phyloP scores from a whole-genome alignment of 2,329 filamentous ascomycete species.

The Colletotrichum tofieldiae region DNA sequence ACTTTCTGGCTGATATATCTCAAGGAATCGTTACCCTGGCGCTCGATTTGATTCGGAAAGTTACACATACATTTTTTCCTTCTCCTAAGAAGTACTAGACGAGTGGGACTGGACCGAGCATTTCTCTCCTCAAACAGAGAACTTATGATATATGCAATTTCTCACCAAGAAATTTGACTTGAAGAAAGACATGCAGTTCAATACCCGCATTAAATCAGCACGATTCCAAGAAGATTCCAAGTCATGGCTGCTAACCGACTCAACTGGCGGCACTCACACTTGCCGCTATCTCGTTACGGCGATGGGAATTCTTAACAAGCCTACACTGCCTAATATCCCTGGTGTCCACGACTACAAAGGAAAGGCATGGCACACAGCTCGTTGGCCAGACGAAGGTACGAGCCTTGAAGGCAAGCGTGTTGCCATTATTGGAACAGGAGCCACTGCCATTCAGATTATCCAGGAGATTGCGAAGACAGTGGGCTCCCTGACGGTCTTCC shows the following conservation, averaged over 20 bases:
- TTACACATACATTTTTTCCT: constrained; percentile 61
- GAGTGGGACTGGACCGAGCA: constrained; percentile 59
- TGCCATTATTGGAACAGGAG: constrained; percentile 65
- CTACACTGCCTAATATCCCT: constrained; percentile 58
- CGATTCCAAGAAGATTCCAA: constrained; percentile 47
- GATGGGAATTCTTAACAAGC: constrained; percentile 56
- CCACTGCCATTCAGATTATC: constrained; percentile 63
- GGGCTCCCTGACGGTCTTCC: constrained; percentile 67
- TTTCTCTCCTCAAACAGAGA: constrained; percentile 54
- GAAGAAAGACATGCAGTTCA: constrained; percentile 51
- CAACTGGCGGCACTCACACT: constrained; percentile 45
- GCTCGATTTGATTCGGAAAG: constrained; percentile 64
- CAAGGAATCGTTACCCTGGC: constrained; percentile 60
- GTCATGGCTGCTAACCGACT: constrained; percentile 50
- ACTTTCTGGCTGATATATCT: neutral
- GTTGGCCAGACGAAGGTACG: constrained; percentile 60
- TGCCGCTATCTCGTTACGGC: constrained; percentile 52
- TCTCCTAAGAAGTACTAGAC: constrained; percentile 58
- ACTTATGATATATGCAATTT: constrained; percentile 57
- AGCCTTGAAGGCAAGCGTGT: constrained; percentile 64
- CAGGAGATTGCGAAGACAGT: constrained; percentile 62
- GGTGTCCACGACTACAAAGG: constrained; percentile 59
- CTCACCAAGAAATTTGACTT: constrained; percentile 55
- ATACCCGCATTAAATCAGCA: constrained; percentile 50
- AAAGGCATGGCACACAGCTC: constrained; percentile 61